Evolutionary conservation across 345 rosid genomes (phyloP).

Genomic region (Nephelium lappaceum): DNA sequence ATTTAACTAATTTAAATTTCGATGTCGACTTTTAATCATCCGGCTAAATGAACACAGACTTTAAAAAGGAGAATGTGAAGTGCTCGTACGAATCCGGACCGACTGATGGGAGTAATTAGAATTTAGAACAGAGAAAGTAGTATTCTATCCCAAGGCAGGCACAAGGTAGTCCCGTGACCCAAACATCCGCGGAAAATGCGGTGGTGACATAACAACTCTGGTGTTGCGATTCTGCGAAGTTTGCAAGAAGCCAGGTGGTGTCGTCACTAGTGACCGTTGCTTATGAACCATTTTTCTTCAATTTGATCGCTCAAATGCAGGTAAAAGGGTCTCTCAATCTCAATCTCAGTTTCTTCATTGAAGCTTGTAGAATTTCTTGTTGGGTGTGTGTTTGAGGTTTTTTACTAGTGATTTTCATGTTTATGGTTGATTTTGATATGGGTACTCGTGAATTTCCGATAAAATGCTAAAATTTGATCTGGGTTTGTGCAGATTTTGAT

Average conservation of each 20-base stretch:
- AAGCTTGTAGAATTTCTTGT: background rate
- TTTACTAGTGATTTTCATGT: background rate
- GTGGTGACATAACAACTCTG: background rate
- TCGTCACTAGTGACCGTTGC: background rate
- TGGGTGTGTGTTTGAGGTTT: background rate
- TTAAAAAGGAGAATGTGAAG: background rate
- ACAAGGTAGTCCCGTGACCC: background rate
- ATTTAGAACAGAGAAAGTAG: background rate
- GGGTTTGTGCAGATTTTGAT: conserved; percentile 18
- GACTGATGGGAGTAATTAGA: background rate
- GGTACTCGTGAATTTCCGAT: background rate
- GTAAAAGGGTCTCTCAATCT: background rate
- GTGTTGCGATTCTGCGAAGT: background rate
- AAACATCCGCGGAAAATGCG: background rate
- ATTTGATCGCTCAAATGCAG: background rate
- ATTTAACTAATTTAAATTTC: too few species aligned
- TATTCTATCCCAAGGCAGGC: background rate
- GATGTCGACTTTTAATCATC: too few species aligned
- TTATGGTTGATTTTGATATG: background rate
- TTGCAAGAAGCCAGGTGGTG: background rate
- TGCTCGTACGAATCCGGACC: background rate
- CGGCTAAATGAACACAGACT: background rate
- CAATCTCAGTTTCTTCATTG: background rate
- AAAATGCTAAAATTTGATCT: conserved; percentile 9
- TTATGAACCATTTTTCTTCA: background rate